A percentile compares a stretch with the other conserved stretches of the same genome.
Evolutionary conservation across 495 filamentous ascomycete species (phyloP).

Genomic region (Neurospora pannonica): DNA sequence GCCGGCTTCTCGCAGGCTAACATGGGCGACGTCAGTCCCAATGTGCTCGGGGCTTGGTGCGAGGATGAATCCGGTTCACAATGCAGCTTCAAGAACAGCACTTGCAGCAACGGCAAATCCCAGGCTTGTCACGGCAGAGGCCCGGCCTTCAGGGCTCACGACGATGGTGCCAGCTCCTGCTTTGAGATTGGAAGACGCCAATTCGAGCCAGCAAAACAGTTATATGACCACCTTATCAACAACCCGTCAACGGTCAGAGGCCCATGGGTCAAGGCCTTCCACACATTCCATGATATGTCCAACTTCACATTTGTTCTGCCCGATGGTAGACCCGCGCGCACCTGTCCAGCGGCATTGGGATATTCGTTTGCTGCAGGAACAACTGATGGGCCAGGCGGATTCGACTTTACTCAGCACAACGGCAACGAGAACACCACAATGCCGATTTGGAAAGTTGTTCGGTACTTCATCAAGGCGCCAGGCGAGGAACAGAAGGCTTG

Average conservation of each 20-base stretch:
- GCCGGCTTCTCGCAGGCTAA: conserved; percentile 93
- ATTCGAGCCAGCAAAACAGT: conserved; percentile 54
- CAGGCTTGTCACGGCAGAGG: conserved; percentile 79
- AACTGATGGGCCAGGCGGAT: conserved; percentile 83
- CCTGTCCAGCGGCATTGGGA: conserved; percentile 87
- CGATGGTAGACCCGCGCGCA: conserved; percentile 61
- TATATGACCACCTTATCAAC: conserved; percentile 49
- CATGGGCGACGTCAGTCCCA: conserved; percentile 88
- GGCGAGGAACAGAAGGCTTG: conserved; percentile 63
- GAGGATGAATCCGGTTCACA: conserved; percentile 63
- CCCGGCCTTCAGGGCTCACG: conserved; percentile 62
- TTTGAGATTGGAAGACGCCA: conserved; percentile 71
- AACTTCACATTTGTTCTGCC: conserved; percentile 63
- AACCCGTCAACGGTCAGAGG: conserved; percentile 44
- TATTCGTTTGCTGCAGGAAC: conserved; percentile 94
- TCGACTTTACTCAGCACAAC: conserved; percentile 88
- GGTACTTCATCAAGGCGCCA: conserved; percentile 62
- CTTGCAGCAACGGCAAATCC: conserved; percentile 60
- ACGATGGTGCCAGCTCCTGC: conserved; percentile 68
- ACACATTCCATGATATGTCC: conserved; percentile 68
- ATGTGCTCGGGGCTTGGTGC: conserved; percentile 75
- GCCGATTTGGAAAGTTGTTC: conserved; percentile 74
- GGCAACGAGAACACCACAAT: conserved; percentile 64
- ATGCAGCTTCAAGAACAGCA: conserved; percentile 69
- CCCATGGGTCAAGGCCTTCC: conserved; percentile 59